Conservation (phyloP, 2,329 filamentous ascomycete species). For the Zelopaecilomyces penicillatus region DNA sequence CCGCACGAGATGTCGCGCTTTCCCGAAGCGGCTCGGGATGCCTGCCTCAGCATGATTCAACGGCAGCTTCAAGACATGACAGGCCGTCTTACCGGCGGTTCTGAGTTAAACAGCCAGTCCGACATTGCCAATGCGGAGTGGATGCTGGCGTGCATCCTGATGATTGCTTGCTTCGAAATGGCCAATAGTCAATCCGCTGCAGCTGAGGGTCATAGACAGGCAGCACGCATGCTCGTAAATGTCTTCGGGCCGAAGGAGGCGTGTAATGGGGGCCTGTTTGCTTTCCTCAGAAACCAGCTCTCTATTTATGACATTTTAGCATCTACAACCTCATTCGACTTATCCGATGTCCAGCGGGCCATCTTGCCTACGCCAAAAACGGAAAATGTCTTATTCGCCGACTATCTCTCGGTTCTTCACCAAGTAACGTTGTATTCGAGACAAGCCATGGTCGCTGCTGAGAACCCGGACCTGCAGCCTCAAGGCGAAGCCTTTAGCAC, state of each 20-base stretch:
- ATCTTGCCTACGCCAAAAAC: slow-evolving; percentile 14
- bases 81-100: slow-evolving; percentile 13
- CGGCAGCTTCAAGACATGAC: slow-evolving; percentile 18
- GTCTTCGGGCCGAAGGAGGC: slow-evolving; percentile 16
- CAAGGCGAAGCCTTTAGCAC: slow-evolving; percentile 1
- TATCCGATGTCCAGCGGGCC: slow-evolving; percentile 14
- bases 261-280: slow-evolving; percentile 15
- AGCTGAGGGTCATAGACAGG: slow-evolving; percentile 20
- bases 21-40: slow-evolving; percentile 19
- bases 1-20: slow-evolving; percentile 14
- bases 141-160: slow-evolving; percentile 22
- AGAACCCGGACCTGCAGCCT: not conserved
- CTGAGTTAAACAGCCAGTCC: slow-evolving; percentile 13
- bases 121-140: slow-evolving; percentile 21
- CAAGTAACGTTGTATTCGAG: slow-evolving; percentile 14
- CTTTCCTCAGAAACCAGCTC: slow-evolving; percentile 21
- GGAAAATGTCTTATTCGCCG: slow-evolving; percentile 16
- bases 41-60: slow-evolving; percentile 18
- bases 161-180: slow-evolving; percentile 23
- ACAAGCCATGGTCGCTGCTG: slow-evolving; percentile 2
- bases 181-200: slow-evolving; percentile 16
- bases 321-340: slow-evolving; percentile 20
- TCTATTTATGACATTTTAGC: slow-evolving; percentile 19
- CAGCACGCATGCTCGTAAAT: slow-evolving; percentile 21
- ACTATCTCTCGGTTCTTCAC: slow-evolving; percentile 16